Evolutionary conservation across 2,329 filamentous ascomycete genomes (phyloP).

Genomic region (Colletotrichum gloeosporioides): DNA sequence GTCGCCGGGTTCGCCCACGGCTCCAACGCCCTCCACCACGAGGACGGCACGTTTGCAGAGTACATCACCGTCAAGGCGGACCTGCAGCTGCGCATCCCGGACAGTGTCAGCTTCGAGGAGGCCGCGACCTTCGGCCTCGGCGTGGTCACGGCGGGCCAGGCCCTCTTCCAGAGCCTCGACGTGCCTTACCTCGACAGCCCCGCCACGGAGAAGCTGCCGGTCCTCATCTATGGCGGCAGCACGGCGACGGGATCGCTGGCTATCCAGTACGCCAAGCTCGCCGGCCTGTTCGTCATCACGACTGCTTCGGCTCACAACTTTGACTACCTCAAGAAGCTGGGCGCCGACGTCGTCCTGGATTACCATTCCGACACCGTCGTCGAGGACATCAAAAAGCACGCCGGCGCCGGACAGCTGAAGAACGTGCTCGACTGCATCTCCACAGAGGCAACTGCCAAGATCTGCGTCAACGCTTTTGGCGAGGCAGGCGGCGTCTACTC

Average conservation of each 20-base stretch:
- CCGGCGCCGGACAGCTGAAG: slow-evolving; percentile 24
- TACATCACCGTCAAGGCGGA: slow-evolving; percentile 42
- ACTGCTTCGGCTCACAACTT: slow-evolving; percentile 44
- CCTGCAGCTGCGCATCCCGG: slow-evolving; percentile 47
- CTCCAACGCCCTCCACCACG: slow-evolving; percentile 17
- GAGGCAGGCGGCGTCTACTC: slow-evolving; percentile 37
- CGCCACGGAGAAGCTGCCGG: too few relatives aligned
- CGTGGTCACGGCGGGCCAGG: slow-evolving; percentile 48
- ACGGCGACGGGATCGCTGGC: slow-evolving; percentile 61
- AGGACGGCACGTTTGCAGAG: slow-evolving; percentile 47
- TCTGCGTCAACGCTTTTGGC: slow-evolving; percentile 35
- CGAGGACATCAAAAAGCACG: slow-evolving; percentile 26
- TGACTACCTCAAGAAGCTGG: slow-evolving; percentile 43
- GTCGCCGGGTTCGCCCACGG: slow-evolving; percentile 47
- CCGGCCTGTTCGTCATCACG: slow-evolving; percentile 42
- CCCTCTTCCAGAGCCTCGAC: slow-evolving; percentile 49
- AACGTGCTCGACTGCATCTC: slow-evolving; percentile 42
- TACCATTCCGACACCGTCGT: slow-evolving; percentile 36
- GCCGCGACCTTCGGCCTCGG: slow-evolving; percentile 49
- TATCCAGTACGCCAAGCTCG: slow-evolving; percentile 49
- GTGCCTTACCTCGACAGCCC: slow-evolving; percentile 47
- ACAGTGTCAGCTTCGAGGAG: slow-evolving; percentile 47
- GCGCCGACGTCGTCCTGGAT: slow-evolving; percentile 53
- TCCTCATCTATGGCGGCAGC: slow-evolving; percentile 52
- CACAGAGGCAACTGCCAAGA: slow-evolving; percentile 25